phyloP scores from a whole-genome alignment of 140 eudicot species.

The Erigeron philadelphicus region DNA sequence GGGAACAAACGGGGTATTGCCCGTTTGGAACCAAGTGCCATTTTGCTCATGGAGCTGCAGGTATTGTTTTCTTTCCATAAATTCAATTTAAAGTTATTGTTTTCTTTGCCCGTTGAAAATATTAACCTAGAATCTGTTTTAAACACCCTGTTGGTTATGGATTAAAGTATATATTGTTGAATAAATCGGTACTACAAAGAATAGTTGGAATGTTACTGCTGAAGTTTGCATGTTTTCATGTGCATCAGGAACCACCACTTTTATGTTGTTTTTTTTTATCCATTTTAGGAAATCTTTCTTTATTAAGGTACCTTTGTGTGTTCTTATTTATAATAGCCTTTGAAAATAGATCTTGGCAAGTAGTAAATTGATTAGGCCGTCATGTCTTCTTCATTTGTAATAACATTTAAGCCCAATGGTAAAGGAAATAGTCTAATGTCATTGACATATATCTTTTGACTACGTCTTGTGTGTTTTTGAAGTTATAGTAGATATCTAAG shows the following conservation, averaged over 20 bases:
- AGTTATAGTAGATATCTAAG: not conserved
- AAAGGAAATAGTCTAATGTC: not conserved
- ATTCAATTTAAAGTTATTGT: constrained; percentile 5
- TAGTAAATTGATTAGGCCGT: not conserved
- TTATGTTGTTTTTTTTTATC: no score
- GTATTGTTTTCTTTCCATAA: constrained; percentile 41
- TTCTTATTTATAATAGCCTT: not conserved
- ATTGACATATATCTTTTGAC: not conserved
- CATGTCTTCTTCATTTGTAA: not conserved
- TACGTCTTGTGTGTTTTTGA: not conserved
- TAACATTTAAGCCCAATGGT: not conserved
- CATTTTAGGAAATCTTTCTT: no score
- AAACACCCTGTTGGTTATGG: no score
- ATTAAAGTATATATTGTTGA: no score
- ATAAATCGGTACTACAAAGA: not conserved
- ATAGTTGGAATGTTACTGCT: not conserved
- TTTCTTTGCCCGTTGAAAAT: not conserved
- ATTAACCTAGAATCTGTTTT: no score
- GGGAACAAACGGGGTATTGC: constrained; percentile 94
- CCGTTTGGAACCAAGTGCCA: constrained; percentile 96
- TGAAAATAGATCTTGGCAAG: not conserved
- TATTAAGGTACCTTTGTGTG: not conserved
- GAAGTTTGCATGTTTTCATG: not conserved
- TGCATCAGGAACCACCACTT: not conserved
- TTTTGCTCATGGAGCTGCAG: constrained; percentile 98